Base-by-base conservation (phyloP, 2,329 filamentous ascomycete genomes). In the Hypoxylon sp. region DNA sequence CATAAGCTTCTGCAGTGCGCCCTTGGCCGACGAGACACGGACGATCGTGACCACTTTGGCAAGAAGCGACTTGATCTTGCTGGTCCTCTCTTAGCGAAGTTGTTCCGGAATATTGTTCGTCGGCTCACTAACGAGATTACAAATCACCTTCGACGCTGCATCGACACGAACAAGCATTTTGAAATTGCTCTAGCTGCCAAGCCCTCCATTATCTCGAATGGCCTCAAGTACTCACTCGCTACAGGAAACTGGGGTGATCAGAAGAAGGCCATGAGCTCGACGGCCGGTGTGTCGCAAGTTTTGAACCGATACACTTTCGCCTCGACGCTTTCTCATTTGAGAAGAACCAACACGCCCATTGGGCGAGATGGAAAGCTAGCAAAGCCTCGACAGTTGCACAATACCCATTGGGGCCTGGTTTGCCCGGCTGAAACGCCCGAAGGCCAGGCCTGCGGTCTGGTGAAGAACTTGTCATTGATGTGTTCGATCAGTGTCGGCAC, bases 201-300 rank as follows among this genome's bases (percentile, higher is more conserved):
- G 81, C 89, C 91, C 20, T 91, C 89, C 66, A 97, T 95, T 19
- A 85, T 99, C 70, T 97, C 94, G 19, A 96, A 95, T 75, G 95
- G 94, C 51, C 81, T 99, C 69, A 97, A 97, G 76, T 99, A 99
- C 79, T 97, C 95, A 54, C 84, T 99, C 65, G 94, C 95, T 24
- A 99, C 95, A 13, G 95, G 95, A 70, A 99, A 99, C 80, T 99
- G 95, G 96, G 96, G 95, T 74, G 95, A 99, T 70, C 95, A 99
- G 82, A 99, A 98, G 86, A 99, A 98, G 83, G 94, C 95, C 19
- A 91, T 92, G 72, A 94, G 91, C 71, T 92, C 94, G 1, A 98
- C 96, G 68, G 95, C 95, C 48, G 96, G 95, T 84, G 95, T 99
- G 48, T 98, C 94, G 49, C 95, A 99, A 80, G 96, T 99, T 80